phyloP scores from a whole-genome alignment of 78 protist genomes.

The Chrysochromulina tobinii region DNA sequence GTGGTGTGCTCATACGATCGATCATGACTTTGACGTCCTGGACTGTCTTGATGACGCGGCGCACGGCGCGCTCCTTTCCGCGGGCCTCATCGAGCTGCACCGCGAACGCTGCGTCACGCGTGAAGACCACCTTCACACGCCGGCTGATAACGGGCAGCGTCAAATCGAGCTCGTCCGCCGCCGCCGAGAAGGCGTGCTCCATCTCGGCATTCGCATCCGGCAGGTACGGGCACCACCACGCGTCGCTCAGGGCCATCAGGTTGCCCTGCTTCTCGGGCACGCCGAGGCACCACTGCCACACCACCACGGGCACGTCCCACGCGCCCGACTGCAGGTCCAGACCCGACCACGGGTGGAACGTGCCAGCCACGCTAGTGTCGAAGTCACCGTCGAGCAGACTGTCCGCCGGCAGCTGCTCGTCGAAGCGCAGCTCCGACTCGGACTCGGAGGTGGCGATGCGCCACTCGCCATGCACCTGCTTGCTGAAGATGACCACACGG shows the following conservation, averaged over 20 bases:
- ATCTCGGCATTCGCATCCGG: not conserved
- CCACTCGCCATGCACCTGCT: not conserved
- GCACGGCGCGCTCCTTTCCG: no score
- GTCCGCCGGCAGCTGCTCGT: not conserved
- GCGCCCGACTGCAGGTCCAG: not conserved
- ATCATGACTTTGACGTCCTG: no score
- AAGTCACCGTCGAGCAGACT: not conserved
- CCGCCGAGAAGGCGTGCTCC: not conserved
- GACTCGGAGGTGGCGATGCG: not conserved
- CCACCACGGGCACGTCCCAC: not conserved
- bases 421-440: not conserved
- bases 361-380: not conserved
- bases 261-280: not conserved
- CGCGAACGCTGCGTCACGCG: no score
- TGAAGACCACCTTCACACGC: no score
- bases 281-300: constrained; percentile 14
- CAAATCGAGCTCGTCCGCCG: no score
- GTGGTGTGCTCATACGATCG: no score
- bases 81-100: no score
- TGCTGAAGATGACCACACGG: no score
- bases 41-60: no score
- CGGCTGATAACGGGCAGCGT: no score
- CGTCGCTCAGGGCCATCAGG: not conserved
- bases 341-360: not conserved
- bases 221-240: not conserved